Evolutionary conservation across 2,329 filamentous ascomycete species (phyloP), one percentile per base, ranked within the genome.

Genomic region (Xylogone sp.): DNA sequence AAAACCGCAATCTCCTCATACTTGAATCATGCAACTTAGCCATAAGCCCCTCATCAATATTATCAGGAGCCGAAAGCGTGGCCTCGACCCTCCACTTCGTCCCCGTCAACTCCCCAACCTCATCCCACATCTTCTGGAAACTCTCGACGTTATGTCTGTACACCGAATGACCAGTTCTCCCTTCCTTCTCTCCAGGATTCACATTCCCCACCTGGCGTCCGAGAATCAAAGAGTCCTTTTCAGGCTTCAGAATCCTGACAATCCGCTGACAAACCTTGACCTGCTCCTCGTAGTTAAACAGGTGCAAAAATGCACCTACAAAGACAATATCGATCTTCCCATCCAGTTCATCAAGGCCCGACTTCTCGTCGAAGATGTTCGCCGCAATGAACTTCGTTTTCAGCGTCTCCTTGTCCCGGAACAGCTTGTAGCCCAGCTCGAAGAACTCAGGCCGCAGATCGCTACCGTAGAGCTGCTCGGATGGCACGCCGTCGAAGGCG

Each of bases 241-340:
- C 34, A 46, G 63, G 62, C 48, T 64, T 34, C 13, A 49, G n/a
- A 18, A 56, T 39, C 16, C 21, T 47, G 8, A 54, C 52, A 16
- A 49, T 43, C 21, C 52, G 31, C 49, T 67, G 66, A 12, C 64
- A 64, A n/a, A 66, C 64, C 44, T 64, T 58, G 10, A 71, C 57
- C 53, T 75, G 72, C 10, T 62, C 58, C 1, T 70, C 66, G 58
- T 63, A 70, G 31, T 62, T 62, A 55, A 74, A 76, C 8, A 76
- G 60, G 49, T 77, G 74, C 45, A 76, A 68, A 59, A 76, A 72
- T 1, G 69, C 68, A 0, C 66, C 65, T 3, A 71, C 63, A 43
- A 71, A 63, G 9, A 75, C 56, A 20, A 76, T 66, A 48, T 75
- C 68, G 2, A 72, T 62, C 21, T 66, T 62, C 8, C 67, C 68